Evolutionary conservation across 805 yeast species (phyloP).

Genomic region (Cyberlindnera americana): DNA sequence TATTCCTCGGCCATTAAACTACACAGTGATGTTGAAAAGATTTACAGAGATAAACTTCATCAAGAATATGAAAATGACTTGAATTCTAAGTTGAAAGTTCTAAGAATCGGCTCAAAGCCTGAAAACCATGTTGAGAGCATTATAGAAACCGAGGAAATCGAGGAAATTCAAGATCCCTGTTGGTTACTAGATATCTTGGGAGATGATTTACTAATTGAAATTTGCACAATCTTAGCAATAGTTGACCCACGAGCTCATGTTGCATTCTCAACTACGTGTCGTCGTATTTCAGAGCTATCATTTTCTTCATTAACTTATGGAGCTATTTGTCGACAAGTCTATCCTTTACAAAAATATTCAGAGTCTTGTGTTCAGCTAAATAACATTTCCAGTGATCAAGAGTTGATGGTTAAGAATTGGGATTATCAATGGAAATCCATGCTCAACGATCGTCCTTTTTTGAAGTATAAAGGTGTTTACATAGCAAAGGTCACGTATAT

Average conservation of each 20-base stretch:
- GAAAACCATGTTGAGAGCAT: constrained; percentile 17
- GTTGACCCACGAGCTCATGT: constrained; percentile 64
- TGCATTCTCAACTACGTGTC: constrained; percentile 55
- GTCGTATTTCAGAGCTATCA: constrained; percentile 53
- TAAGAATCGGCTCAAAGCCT: not conserved
- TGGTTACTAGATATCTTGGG: constrained; percentile 45
- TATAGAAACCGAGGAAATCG: constrained; percentile 7
- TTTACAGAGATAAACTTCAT: constrained; percentile 53
- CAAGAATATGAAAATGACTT: not conserved
- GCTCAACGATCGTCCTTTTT: constrained; percentile 60
- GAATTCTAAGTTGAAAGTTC: constrained; percentile 1
- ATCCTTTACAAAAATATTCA: constrained; percentile 52
- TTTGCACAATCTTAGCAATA: constrained; percentile 45
- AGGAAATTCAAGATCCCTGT: constrained; percentile 32
- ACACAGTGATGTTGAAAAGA: constrained; percentile 56
- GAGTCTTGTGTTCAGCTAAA: constrained; percentile 38
- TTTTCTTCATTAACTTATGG: constrained; percentile 51
- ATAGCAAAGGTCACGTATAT: constrained; percentile 81
- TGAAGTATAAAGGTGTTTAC: constrained; percentile 80
- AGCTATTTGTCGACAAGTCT: constrained; percentile 45
- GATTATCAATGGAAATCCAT: constrained; percentile 35
- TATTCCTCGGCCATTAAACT: constrained; percentile 67
- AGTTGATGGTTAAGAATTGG: constrained; percentile 38
- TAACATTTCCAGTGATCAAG: constrained; percentile 33
- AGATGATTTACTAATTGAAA: constrained; percentile 51